Conservation (phyloP, 2,329 filamentous ascomycete genomes). For the Venturia pyrina region DNA sequence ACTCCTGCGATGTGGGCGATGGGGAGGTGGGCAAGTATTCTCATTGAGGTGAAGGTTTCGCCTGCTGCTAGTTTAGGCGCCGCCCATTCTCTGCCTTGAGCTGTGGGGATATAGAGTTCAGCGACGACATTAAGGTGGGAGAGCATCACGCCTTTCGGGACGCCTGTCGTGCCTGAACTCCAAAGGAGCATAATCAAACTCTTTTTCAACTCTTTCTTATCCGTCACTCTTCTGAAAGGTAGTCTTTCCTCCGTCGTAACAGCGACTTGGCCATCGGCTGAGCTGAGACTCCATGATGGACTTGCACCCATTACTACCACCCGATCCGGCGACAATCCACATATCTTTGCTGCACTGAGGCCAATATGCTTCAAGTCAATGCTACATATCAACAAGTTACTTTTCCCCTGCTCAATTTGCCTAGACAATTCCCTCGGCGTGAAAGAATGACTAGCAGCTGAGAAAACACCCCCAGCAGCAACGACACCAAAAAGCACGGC, state of each 20-base stretch:
- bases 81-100: conserved; percentile 19
- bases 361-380: conserved; percentile 39
- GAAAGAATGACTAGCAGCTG: conserved; percentile 33
- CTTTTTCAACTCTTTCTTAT: conserved; percentile 36
- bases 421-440: conserved; percentile 44
- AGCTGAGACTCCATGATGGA: conserved; percentile 35
- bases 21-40: conserved; percentile 36
- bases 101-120: conserved; percentile 26
- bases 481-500: conserved; percentile 47
- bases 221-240: conserved; percentile 32
- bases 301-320: conserved; percentile 41
- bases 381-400: conserved; percentile 37
- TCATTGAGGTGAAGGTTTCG: not conserved
- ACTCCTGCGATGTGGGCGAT: conserved; percentile 39
- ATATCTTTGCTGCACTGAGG: conserved; percentile 36
- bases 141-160: conserved; percentile 37
- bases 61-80: conserved; percentile 11
- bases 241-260: conserved; percentile 9
- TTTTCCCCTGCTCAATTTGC: conserved; percentile 34
- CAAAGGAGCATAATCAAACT: conserved; percentile 37
- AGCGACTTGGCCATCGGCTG: conserved; percentile 25
- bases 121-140: conserved; percentile 36
- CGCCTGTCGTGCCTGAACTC: conserved; percentile 37
- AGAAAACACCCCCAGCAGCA: conserved; percentile 44
- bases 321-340: conserved; percentile 21